Base-by-base conservation (phyloP, 2,329 filamentous ascomycete species). In the Pseudogymnoascus sp. region DNA sequence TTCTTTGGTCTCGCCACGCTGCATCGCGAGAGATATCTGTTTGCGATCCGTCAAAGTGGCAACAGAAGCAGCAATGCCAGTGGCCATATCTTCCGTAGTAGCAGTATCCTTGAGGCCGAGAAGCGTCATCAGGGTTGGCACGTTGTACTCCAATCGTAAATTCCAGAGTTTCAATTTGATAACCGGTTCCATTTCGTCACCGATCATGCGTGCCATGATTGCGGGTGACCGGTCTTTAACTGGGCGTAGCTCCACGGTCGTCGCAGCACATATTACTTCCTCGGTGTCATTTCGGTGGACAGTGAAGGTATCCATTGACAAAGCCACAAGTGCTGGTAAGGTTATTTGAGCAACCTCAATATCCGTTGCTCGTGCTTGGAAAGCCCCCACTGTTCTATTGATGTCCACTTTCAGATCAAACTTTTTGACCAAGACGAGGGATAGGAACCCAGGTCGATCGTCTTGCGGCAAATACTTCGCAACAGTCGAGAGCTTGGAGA, bases 381-480 rank as follows among this genome's bases (percentile, higher is more conserved):
- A 77, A 33, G 76, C 78, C 0, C 95, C 95, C 63, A 97, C 79
- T 37, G 83, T 81, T 1, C 86, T 82, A 47, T 87, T 88, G 59
- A 93, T 73, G 47, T 89, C 82, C 8, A 90, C 75, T 26, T 80
- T 78, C 7, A 83, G 75, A 29, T 87, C 81, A 6, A 91, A 69
- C 16, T 86, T 84, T 61, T 86, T 83, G 62, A 97, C 74, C 31
- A 85, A 79, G 0, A 82, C 80, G 38, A 99, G 79, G 0, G 88
- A 92, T 38, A 99, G 79, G 19, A 97, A 79, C 0, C 95, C 95
- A 1, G 95, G 95, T 1, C 93, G 85, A 70, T 99, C 93, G 74
- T 99, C 95, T 69, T 99, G 93, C 0, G 95, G 93, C 2, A 99
- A 81, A 73, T 97, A 97, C 72, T 97, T 97, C 6, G 93, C 85